Evolutionary conservation across 805 yeast genomes (phyloP).

Genomic region (Ogataea philodendri): DNA sequence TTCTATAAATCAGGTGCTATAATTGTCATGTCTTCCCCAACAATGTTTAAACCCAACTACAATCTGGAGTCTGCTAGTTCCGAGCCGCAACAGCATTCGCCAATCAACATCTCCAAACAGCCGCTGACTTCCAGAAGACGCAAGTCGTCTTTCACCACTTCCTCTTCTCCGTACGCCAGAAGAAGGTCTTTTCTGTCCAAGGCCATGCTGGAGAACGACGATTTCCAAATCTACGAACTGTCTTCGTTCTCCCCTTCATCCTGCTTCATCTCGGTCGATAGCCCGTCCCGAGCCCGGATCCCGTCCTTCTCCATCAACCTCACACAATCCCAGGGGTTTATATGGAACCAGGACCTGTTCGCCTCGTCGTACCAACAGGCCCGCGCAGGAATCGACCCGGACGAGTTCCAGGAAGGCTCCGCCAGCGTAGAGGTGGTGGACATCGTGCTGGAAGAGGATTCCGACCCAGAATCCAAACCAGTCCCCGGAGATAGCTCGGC

Average conservation of each 20-base stretch:
- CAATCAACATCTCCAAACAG: conserved; percentile 1
- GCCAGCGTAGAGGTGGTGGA: conserved; percentile 27
- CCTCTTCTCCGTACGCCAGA: conserved; percentile 53
- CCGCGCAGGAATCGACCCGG: conserved; percentile 35
- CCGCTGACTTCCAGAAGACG: conserved; percentile 18
- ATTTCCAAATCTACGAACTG: conserved; percentile 50
- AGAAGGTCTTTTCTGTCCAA: conserved; percentile 55
- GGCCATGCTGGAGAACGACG: conserved; percentile 57
- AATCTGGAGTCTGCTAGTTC: conserved; percentile 4
- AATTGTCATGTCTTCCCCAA: conserved; percentile 20
- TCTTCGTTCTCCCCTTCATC: conserved; percentile 27
- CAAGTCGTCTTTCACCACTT: conserved; percentile 34
- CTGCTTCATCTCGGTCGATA: conserved; percentile 10
- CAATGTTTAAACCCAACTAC: conserved; percentile 15
- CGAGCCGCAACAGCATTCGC: not conserved
- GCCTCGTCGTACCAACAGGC: conserved; percentile 68
- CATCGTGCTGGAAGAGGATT: conserved; percentile 22
- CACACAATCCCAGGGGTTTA: conserved; percentile 68
- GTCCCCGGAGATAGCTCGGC: conserved; percentile 1
- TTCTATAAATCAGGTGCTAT: too few species aligned
- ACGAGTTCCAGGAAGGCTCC: conserved; percentile 22
- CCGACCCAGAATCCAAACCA: conserved; percentile 7
- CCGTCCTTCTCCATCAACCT: conserved; percentile 45
- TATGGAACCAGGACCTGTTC: conserved; percentile 75
- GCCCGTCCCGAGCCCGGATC: conserved; percentile 19